Evolutionary conservation across 1,139 yeast genomes (phyloP).

Genomic region (Zygoascus meyerae): DNA sequence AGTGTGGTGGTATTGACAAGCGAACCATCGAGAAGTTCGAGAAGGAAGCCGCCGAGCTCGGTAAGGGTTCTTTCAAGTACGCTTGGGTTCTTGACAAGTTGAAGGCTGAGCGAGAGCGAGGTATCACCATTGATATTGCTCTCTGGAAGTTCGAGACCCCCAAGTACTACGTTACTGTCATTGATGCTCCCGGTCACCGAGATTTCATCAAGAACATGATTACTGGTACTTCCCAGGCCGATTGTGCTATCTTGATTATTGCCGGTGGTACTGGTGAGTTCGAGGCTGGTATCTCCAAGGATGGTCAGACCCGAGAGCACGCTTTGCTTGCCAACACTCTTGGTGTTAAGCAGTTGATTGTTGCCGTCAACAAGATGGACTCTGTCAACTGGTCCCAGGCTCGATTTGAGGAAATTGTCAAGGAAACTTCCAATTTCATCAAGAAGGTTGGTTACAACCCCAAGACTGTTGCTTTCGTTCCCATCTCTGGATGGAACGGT

Average conservation of each 20-base stretch:
- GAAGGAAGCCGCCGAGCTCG: slow-evolving; percentile 97
- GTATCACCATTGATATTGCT: slow-evolving; percentile 93
- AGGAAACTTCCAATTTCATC: slow-evolving; percentile 84
- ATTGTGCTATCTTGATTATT: slow-evolving; percentile 83
- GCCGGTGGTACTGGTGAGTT: slow-evolving; percentile 93
- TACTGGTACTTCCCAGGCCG: slow-evolving; percentile 94
- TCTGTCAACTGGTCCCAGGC: slow-evolving; percentile 79
- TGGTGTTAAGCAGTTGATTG: slow-evolving; percentile 84
- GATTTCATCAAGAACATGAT: slow-evolving; percentile 95
- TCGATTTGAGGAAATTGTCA: slow-evolving; percentile 75
- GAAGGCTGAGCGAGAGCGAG: slow-evolving; percentile 96
- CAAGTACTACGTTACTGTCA: slow-evolving; percentile 86
- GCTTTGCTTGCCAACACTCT: slow-evolving; percentile 85
- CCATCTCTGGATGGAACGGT: slow-evolving; percentile 93
- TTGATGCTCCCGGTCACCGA: slow-evolving; percentile 96
- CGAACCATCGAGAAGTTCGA: slow-evolving; percentile 98
- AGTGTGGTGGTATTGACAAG: slow-evolving; percentile 91
- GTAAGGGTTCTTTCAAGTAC: slow-evolving; percentile 98
- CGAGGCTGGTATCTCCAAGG: slow-evolving; percentile 93
- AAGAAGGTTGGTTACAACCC: slow-evolving; percentile 94
- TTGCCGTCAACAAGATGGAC: slow-evolving; percentile 93
- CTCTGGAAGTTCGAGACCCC: slow-evolving; percentile 96
- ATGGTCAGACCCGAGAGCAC: slow-evolving; percentile 93
- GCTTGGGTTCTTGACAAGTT: slow-evolving; percentile 96
- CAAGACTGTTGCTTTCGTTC: slow-evolving; percentile 85